Base-by-base conservation (phyloP, 768 basidiomycete genomes). In the Psilocybe cubensis region DNA sequence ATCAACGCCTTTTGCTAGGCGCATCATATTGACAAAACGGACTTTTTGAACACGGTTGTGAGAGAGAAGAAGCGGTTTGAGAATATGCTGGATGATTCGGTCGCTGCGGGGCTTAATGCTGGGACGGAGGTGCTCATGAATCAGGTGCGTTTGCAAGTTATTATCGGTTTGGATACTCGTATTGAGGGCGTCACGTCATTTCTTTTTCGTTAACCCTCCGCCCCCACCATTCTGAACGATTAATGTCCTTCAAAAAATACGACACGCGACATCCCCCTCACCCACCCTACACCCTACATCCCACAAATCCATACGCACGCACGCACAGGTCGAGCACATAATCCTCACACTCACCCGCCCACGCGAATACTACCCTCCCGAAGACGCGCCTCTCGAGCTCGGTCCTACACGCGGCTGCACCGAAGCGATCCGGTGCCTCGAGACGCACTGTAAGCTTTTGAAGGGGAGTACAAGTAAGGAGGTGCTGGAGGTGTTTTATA, bases 11-110 rank as follows among this genome's bases (percentile, higher is more conserved):
- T n/a, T n/a, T n/a, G n/a, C 3, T 53, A 94, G 92, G 86, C 90
- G 0, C 85, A 81, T 1, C 91, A 96, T 66, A 96, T 99, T 29
- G 95, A 98, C 72, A 84, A 85, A 63, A 94, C 89, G 0, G 96
- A 98, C 72, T 98, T 98, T 69, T 69, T 98, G 58, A 98, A 97
- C 67, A 82, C 81, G 0, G 95, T 96, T 3, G 92, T 98, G 31
- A 80, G 97, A 25, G 96, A 98, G 72, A 98, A 98, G 83, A 99
- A 98, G 76, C 83, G 86, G 5, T 98, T 98, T 61, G 97, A 98
- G 71, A 91, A 94, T 59, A 75, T 86, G 0, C 74, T 99, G 31
- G 97, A 99, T 67, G 95, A 98, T 61, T 91, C 87, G 29, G 97
- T 99, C 14, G 97, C 97, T 3, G 85, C 83, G 10, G 96, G 96